phyloP scores from a whole-genome alignment of 2,329 filamentous ascomycete species.

The Sarocladium brachiariae region DNA sequence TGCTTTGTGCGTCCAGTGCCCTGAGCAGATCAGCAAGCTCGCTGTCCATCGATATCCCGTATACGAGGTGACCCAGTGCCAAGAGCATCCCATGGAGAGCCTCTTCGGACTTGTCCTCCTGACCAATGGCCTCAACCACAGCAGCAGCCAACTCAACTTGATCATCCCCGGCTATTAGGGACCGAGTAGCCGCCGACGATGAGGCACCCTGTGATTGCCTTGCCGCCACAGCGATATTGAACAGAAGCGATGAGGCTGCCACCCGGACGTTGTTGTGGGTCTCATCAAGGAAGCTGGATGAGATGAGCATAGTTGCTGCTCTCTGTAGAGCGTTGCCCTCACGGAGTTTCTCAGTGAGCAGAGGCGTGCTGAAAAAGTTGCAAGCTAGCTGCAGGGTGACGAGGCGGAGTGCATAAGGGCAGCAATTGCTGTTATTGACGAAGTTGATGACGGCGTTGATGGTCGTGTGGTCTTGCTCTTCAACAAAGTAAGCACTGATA shows the following conservation, averaged over 20 bases:
- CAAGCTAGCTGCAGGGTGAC: constrained; percentile 78
- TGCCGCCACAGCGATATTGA: constrained; percentile 70
- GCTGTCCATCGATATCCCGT: constrained; percentile 61
- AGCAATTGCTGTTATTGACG: constrained; percentile 48
- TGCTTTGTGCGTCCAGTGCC: constrained; percentile 66
- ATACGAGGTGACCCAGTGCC: constrained; percentile 69
- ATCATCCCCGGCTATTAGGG: constrained; percentile 60
- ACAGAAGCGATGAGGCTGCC: constrained; percentile 74
- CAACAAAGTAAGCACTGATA: constrained; percentile 74
- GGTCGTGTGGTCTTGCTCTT: constrained; percentile 61
- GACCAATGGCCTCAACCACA: constrained; percentile 63
- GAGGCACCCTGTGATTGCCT: constrained; percentile 46
- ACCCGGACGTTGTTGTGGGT: constrained; percentile 68
- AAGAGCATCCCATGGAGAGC: constrained; percentile 71
- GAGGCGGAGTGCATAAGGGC: constrained; percentile 75
- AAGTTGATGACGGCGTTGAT: constrained; percentile 54
- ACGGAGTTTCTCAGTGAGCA: constrained; percentile 62
- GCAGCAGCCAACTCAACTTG: constrained; percentile 79
- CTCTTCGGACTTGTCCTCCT: constrained; percentile 57
- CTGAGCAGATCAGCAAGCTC: constrained; percentile 74
- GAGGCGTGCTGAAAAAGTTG: constrained; percentile 72
- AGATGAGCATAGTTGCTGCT: constrained; percentile 62
- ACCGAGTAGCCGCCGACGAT: constrained; percentile 49
- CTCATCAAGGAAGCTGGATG: constrained; percentile 71
- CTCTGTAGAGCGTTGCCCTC: constrained; percentile 41